Base-by-base conservation (phyloP, 208 protist species). In the Leishmania tropica region DNA sequence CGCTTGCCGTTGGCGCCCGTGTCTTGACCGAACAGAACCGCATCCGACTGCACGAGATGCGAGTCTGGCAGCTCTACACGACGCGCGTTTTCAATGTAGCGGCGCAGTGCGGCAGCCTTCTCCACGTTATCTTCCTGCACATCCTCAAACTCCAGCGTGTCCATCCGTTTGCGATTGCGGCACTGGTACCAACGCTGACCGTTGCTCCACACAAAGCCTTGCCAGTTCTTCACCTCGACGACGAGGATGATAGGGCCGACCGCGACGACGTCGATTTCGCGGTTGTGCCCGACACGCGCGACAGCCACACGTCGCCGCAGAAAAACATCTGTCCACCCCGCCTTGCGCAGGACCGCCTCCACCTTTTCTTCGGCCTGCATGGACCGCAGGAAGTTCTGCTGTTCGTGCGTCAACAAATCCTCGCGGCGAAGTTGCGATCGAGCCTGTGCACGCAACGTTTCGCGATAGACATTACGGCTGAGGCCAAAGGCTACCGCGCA, bases 141-240 rank as follows among this genome's bases (percentile, higher is more conserved):
- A 73, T 98, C 92, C 78, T 96, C 95, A 80, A 97, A 98, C 87
- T 98, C 90, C 31, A 97, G 71, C 1, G 92, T 91, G 42, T 89
- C 83, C 56, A 79, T 75, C 21, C 53, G 84, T 45, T 79, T 73
- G 17, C 21, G 42, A 81, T 88, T 87, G 64, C 90, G 83, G 64
- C 84, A 83, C 80, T 98, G 95, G 82, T 91, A 98, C 95, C 95
- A 98, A 40, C 89, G 87, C 15, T 85, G 83, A 6, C 95, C 95
- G 65, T 96, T 95, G 75, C 90, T 90, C 93, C 95, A 98, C 67
- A 98, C 92, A n/a, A 89, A 85, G 48, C 95, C 95, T n/a, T 91
- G 92, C 93, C 95, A 98, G 80, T 98, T 85, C 83, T 98, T 98
- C 72, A 98, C 95, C 84, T 98, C 95, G 10, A 98, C 88, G 35